Base-by-base conservation (phyloP, 129 eudicot species). In the Solidago caesia region DNA sequence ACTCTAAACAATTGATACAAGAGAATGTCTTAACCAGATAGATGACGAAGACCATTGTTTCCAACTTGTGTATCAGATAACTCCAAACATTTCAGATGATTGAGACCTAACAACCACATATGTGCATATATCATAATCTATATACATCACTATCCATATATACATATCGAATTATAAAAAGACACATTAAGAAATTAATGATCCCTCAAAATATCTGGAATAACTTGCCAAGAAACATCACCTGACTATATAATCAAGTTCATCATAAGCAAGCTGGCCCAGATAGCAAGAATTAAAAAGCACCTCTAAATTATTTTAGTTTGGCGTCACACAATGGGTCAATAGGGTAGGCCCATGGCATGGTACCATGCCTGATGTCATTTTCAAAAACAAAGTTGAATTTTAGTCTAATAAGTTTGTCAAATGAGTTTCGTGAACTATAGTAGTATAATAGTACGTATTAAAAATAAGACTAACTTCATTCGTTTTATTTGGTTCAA, bases 31-130 rank as follows among this genome's bases (percentile, higher is more conserved):
- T 5, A 55, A 85, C 96, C 97, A 56, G 96, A 84, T 48, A 91
- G 83, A 83, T 83, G 85, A 9, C 84, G 85, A 0, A 91, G 79
- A 55, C 96, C 92, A 71, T 57, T 78, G 75, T 84, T 91, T 66
- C 97, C 90, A 56, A 91, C 92, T 79, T 86, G 86, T 64, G 96
- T 89, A 80, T 91, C 96, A 47, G 96, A 91, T 84, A 91, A 71
- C 76, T 88, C 96, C 86, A 91, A 80, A 77, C 61, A 78, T 73
- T 91, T 88, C 84, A 61, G 27, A 29, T 3, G 44, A 61, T 61
- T 14, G 9, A 61, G 44, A n/a, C 67, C 67, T 29, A 76, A 64
- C 43, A 48, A 48, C 66, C 73, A 74, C 53, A 81, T 43, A 68
- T 14, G 66, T 4, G 47, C 2, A 59, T 47, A n/a, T 43, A 8